phyloP scores from a whole-genome alignment of 257 asterid species.

The Solanum commersonii region DNA sequence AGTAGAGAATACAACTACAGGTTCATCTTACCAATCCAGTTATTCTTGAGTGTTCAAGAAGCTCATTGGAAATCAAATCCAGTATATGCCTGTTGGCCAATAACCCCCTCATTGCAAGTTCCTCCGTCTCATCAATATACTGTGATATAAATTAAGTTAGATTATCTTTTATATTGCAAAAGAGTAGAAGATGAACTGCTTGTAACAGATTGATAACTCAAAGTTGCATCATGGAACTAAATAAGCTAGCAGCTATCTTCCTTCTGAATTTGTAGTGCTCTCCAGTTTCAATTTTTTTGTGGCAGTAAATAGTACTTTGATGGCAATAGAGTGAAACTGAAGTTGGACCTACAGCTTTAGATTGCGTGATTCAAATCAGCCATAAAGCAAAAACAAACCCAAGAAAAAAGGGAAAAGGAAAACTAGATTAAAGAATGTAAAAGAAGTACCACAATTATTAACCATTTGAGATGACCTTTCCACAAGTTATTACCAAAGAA shows the following conservation, averaged over 20 bases:
- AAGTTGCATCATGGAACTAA: not conserved
- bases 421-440: not conserved
- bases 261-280: not conserved
- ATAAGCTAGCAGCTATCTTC: not conserved
- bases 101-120: constrained; percentile 86
- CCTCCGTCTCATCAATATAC: constrained; percentile 95
- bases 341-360: not conserved
- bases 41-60: constrained; percentile 66
- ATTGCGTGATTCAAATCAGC: not conserved
- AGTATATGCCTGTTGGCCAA: constrained; percentile 69
- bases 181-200: not conserved
- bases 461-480: not conserved
- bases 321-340: not conserved
- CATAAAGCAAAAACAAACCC: not conserved
- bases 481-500: not conserved
- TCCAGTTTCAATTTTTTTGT: not conserved
- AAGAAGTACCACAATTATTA: not conserved
- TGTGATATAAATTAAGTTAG: constrained; percentile 16
- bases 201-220: not conserved
- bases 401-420: not conserved
- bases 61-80: constrained; percentile 56
- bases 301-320: not conserved
- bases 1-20: not conserved
- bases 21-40: constrained; percentile 68
- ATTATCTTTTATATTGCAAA: not conserved